Evolutionary conservation across 495 filamentous ascomycete genomes (phyloP).

Genomic region (Tricharina praecox): DNA sequence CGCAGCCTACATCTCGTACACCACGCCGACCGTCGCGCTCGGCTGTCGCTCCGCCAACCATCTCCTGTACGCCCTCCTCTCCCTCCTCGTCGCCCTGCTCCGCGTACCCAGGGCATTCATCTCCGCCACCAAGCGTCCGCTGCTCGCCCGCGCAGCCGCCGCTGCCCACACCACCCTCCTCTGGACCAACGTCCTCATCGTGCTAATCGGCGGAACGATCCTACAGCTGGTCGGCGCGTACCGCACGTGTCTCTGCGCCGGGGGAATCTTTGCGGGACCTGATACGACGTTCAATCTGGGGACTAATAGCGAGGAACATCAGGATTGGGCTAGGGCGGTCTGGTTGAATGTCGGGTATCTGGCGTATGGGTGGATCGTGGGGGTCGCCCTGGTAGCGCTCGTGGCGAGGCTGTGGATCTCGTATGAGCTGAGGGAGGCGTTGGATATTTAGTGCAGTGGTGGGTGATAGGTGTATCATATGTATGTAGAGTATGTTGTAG

Average conservation of each 20-base stretch:
- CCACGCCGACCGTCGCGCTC: conserved; percentile 21
- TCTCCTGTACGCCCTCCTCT: conserved; percentile 17
- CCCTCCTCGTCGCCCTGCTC: conserved; percentile 16
- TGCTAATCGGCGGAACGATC: conserved; percentile 20
- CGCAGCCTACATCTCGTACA: conserved; percentile 23
- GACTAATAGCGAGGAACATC: conserved; percentile 14
- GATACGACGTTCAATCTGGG: conserved; percentile 15
- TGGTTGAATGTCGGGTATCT: conserved; percentile 19
- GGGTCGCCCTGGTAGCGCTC: conserved; percentile 13
- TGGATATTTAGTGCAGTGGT: conserved; percentile 7
- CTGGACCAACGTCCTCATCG: conserved; percentile 14
- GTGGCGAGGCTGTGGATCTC: conserved; percentile 15
- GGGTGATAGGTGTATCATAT: too few species aligned
- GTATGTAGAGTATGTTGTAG: too few species aligned
- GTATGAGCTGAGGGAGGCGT: conserved; percentile 6
- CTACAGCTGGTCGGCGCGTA: conserved; percentile 19
- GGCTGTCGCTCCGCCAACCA: conserved; percentile 24
- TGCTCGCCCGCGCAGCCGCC: neutral
- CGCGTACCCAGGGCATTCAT: conserved; percentile 14
- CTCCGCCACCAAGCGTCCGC: neutral
- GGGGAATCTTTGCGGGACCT: conserved; percentile 10
- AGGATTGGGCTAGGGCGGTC: conserved; percentile 17
- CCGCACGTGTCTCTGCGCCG: conserved; percentile 18
- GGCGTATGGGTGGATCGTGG: conserved; percentile 16
- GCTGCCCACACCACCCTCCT: conserved; percentile 8